Base-by-base conservation (phyloP, 73 alveolate species). In the Paramecium sonneborni region DNA sequence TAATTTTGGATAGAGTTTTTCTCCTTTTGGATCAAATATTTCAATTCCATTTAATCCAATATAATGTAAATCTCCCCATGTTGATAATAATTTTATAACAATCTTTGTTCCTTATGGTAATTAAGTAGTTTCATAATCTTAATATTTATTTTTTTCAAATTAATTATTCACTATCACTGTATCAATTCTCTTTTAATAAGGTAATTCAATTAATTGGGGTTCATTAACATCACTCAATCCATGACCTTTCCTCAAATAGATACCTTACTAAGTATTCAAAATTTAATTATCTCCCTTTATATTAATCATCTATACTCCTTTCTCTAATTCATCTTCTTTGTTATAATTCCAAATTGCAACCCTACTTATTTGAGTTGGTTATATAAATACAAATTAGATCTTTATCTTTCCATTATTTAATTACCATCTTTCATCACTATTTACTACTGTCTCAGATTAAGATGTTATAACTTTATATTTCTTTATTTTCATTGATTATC, bases 1-100 rank as follows among this genome's bases (percentile, higher is more conserved):
- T 35, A 93, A 39, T 67, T 58, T 62, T 1, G 86, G 93, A 10
- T 92, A 93, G 12, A 39, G 14, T 5, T 38, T 14, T 15, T 79
- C 90, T 20, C 90, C 90, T n/a, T 41, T 44, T 38, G 92, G 90
- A 69, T 96, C 97, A 92, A 57, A 95, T 37, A 96, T 46, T 44
- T 96, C 97, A 34, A 96, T 92, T 0, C 98, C 98, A 89, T 95
- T 96, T 72, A 96, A 56, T 8, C 99, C 99, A 8, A 96, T 88
- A 86, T 96, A 96, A 48, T 94, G 96, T 74, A 85, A 74, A 67
- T 96, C 99, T 12, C 99, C 99, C 92, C 94, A 95, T 30, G 99
- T 96, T 21, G 96, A 89, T 48, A 85, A 90, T 8, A 96, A 24
- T 39, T 93, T 95, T 6, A 96, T 69, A 44, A 86, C 92, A 30